Base-by-base conservation (phyloP, 1,284 basidiomycete species). In the Rhodotorula sp. region DNA sequence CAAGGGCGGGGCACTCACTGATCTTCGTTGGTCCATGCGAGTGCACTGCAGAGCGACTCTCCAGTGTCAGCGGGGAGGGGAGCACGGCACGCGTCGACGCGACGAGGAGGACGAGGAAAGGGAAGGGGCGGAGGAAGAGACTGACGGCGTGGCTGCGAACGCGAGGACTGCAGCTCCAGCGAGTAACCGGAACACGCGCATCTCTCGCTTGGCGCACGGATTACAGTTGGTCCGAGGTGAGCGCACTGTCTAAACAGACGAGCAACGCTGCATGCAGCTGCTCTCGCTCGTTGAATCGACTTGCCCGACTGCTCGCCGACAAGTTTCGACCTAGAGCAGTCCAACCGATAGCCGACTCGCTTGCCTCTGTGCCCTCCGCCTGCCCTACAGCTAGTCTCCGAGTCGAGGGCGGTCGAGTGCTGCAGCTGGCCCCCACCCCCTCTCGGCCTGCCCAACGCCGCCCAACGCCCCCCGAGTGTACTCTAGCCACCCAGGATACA, bases 1-100 rank as follows among this genome's bases (percentile, higher is more conserved):
- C 18, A 10, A 15, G 4, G 33, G 26, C n/a, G n/a, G 45, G 12
- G 62, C 18, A 71, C 76, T 69, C 26, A 76, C 76, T 78, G 77
- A 62, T 78, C 77, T 66, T 78, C 75, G 54, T 71, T 73, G 57
- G 74, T 75, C 77, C 77, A 78, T 18, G 73, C 76, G 62, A 74
- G 67, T 8, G 68, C 74, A 64, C 74, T 72, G 67, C 46, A 29
- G 7, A 12, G 53, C 10, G 24, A 46, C 18, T 42, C 10, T 42
- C 37, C 10, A 12, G 37, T 42, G 37, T 42, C 37, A 42, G 10
- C 10, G 33, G 44, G 29, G 29, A 12, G 6, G n/a, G 42, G 37
- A 45, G 64, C 26, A 45, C 12, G 53, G 60, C 20, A 51, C 26
- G 64, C 20, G 51, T 55, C 6, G n/a, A 24, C 60, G 55, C 49